These are phyloP conservation scores for Carex myosuroides DNA, from an alignment of 176 grass and related monocot genomes.

Conservation along the genomic window DNA sequence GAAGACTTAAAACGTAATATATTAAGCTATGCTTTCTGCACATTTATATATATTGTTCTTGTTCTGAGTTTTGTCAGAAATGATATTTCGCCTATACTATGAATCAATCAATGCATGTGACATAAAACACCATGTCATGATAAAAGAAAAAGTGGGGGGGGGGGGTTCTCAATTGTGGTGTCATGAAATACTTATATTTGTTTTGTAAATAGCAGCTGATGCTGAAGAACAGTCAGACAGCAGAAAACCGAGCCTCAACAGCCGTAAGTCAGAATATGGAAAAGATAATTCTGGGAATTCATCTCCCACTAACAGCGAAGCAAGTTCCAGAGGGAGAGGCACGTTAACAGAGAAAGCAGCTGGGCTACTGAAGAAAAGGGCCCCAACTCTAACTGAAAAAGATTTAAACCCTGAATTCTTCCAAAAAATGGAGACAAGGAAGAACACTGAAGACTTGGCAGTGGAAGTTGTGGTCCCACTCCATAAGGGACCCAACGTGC, in stretches of 20 bases:
- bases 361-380: constrained; percentile 78
- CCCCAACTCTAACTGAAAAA: constrained; percentile 57
- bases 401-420: constrained; percentile 92
- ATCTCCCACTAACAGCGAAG: constrained; percentile 50
- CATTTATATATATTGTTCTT: neutral
- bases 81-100: neutral
- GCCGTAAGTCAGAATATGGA: constrained; percentile 32
- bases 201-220: constrained; percentile 28
- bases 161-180: neutral
- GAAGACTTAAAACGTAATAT: constrained; percentile 52
- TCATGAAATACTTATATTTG: neutral
- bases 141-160: neutral
- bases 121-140: neutral
- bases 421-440: constrained; percentile 80
- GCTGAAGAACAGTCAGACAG: constrained; percentile 46
- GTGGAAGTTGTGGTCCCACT: constrained; percentile 74
- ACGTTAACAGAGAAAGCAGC: constrained; percentile 75
- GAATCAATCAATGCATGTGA: neutral
- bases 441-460: constrained; percentile 48
- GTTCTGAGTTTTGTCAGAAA: neutral
- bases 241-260: constrained; percentile 19
- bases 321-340: constrained; percentile 35
- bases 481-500: constrained; percentile 41
- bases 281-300: constrained; percentile 35
- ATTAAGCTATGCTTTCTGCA: neutral